These are phyloP conservation scores for Phyllosticta citriasiana DNA, from an alignment of 2,329 filamentous ascomycete genomes.

Conservation along the genomic window DNA sequence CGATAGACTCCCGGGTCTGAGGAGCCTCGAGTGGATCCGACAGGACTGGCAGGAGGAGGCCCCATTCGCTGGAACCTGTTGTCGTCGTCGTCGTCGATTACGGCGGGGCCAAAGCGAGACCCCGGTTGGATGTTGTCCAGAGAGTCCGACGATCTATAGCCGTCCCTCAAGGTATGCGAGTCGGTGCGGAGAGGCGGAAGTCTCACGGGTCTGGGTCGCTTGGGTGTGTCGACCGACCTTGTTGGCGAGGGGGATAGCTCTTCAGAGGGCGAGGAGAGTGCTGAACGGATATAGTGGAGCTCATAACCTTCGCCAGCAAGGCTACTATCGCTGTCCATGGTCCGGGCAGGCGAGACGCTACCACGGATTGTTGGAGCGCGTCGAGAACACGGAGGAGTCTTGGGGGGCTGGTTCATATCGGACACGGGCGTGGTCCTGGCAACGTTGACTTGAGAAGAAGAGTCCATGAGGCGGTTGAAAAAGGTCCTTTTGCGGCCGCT, in stretches of 20 bases:
- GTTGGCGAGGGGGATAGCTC: background rate
- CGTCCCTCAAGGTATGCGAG: background rate
- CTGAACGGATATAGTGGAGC: background rate
- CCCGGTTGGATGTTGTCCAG: background rate
- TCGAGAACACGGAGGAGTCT: background rate
- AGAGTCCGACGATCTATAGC: background rate
- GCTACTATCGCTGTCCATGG: background rate
- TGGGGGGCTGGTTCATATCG: background rate
- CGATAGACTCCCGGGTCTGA: background rate
- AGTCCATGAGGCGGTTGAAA: background rate
- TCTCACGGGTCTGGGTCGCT: background rate
- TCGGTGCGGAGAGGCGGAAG: background rate
- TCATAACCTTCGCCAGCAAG: background rate
- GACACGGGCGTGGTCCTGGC: background rate
- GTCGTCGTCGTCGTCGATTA: background rate
- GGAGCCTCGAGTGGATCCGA: background rate
- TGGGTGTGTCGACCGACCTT: background rate
- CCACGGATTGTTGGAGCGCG: background rate
- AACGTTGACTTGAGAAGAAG: background rate
- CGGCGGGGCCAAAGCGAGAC: background rate
- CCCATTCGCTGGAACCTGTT: background rate
- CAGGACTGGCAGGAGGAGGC: background rate
- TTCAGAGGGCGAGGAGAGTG: background rate
- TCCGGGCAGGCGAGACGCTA: background rate
- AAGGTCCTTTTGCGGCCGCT: background rate